phyloP scores from a whole-genome alignment of 352 stramenopile species.

The Pythium diclinum region DNA sequence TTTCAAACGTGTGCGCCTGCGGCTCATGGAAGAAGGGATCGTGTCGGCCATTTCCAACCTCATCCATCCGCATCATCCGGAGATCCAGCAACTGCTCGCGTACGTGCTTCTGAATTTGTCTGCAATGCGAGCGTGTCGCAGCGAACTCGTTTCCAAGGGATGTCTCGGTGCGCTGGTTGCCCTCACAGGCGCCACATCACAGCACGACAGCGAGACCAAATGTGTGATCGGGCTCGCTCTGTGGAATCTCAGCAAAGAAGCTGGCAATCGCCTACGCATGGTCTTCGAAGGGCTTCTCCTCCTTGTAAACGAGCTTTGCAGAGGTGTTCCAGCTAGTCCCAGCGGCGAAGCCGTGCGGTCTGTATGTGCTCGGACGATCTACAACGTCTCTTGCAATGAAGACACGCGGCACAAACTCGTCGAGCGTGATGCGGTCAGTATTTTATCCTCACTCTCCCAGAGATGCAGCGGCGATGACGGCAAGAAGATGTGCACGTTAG shows the following conservation, averaged over 20 bases:
- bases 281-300: constrained; percentile 69
- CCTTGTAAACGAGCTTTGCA: constrained; percentile 55
- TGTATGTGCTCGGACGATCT: constrained; percentile 58
- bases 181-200: constrained; percentile 35
- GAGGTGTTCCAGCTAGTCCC: constrained; percentile 8
- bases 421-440: constrained; percentile 56
- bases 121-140: constrained; percentile 48
- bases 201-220: constrained; percentile 35
- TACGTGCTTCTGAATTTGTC: constrained; percentile 79
- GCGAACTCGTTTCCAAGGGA: constrained; percentile 72
- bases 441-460: constrained; percentile 48
- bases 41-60: constrained; percentile 66
- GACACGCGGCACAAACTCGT: constrained; percentile 65
- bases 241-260: constrained; percentile 74
- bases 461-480: constrained; percentile 35
- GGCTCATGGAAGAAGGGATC: constrained; percentile 88
- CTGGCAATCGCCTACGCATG: constrained; percentile 59
- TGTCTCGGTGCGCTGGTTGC: constrained; percentile 53
- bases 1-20: constrained; percentile 73
- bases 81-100: constrained; percentile 59
- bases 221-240: constrained; percentile 55
- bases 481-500: constrained; percentile 76
- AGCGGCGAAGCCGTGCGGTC: constrained; percentile 29
- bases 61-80: constrained; percentile 39
- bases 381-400: constrained; percentile 72